Evolutionary conservation across 768 basidiomycete species (phyloP), one percentile per base, ranked within the genome.

Genomic region (Mycena venus): DNA sequence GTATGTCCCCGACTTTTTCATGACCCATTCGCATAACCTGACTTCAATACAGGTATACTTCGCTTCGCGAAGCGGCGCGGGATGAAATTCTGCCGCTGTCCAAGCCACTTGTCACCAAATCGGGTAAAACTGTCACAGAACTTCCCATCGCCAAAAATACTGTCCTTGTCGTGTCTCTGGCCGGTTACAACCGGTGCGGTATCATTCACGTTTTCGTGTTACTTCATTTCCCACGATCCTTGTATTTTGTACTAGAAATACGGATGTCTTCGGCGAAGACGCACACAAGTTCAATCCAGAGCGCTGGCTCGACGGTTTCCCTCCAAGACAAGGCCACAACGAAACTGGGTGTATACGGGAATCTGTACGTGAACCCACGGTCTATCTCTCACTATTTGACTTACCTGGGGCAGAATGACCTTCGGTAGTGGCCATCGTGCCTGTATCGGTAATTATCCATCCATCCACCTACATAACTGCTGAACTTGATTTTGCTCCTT

Each of bases 21-120:
- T 5, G n/a, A 38, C 4, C n/a, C 47, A 31, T 29, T 31, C 29
- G 19, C 15, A 6, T 19, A 32, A 56, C 15, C 14, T 5, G 27
- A 21, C 31, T 56, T 56, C 19, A 31, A 19, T 23, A 7, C 56
- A 58, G 56, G 17, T 58, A 34, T 34, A 58, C 31, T 34, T 21
- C 31, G 19, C 32, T 58, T 21, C 58, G 58, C n/a, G 58, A 59
- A 42, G 85, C 91, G 0, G 83, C 80, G 0, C 80, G 83, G 31
- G 92, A 94, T 73, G 89, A 92, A 69, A 78, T 91, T 31, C 79
- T 94, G 29, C 91, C 93, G 0, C 86, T 94, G 38, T 88, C 90
- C 9, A 86, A 81, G 68, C 90, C 91, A 2, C 86, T 92, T 60
- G 82, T 75, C 63, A 88, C 86, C 4, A 83, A 82, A 25, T 84